Base-by-base conservation (phyloP, 2,329 filamentous ascomycete genomes). In the Botrytis aclada region DNA sequence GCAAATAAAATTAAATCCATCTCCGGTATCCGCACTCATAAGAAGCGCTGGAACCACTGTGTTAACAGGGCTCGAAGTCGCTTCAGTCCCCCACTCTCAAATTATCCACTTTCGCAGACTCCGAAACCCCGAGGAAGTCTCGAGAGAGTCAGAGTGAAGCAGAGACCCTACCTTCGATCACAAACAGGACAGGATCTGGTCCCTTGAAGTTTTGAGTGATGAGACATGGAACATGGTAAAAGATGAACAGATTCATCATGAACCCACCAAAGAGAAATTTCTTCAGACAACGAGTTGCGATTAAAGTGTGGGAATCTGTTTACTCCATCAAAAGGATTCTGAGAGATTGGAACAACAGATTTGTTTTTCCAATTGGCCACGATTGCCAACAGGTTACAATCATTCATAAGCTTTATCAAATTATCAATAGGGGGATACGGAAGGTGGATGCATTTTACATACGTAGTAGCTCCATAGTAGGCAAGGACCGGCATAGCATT, bases 1-100 rank as follows among this genome's bases (percentile, higher is more conserved):
- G 22, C 14, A 39, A 66, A 47, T 66, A 12, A 66, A 29, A 66
- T 66, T 29, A 66, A 66, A 29, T 29, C 25, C 14, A 54, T 66
- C 45, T 66, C 64, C 32, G 64, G 22, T 18, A 29, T 66, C 32
- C 25, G 45, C 64, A 66, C 64, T n/a, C 64, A 34, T 54, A n/a
- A 54, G 45, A 20, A 39, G 45, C 64, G 64, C 64, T 54, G 64
- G 45, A 66, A 39, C 64, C 64, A 66, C 32, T 37, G 12, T 37
- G 45, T 39, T 54, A n/a, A 66, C 45, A 20, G 32, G 32, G 64
- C 45, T 25, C 9, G 51, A 56, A 29, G 51, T 56, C n/a, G 14
- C n/a, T 56, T 20, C 4, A n/a, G 37, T 66, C 45, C 64, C 32
- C 45, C 45, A 54, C 37, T 63, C 61, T 43, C 37, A 29, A 62